Base-by-base conservation (phyloP, 805 yeast species). In the Scheffersomyces ergatensis region DNA sequence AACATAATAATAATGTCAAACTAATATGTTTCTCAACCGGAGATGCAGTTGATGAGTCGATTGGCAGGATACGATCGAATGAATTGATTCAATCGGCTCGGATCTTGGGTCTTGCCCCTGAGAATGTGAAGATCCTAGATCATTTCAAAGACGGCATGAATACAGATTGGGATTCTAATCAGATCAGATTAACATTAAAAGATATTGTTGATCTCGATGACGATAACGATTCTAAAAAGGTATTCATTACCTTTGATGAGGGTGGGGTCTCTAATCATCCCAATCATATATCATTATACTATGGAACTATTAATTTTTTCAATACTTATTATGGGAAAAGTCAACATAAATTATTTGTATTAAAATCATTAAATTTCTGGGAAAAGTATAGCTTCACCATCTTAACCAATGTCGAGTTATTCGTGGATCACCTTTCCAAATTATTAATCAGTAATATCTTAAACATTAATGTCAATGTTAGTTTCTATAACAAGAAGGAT, bases 231-330 rank as follows among this genome's bases (percentile, higher is more conserved):
- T 31, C 45, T 19, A 46, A 51, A 5, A 45, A 68, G 14, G 69
- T 76, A 5, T 51, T 90, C 8, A 51, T 92, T 24, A 86, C 97
- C 0, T 92, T 93, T 60, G 99, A 93, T 63, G 73, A 74, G 27
- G 37, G 54, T 16, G 99, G 99, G 1, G 85, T 93, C 3, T 89
- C 97, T 0, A 70, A 74, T 36, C 99, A 93, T 62, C 76, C 86
- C n/a, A 93, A 93, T 61, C 99, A 93, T 60, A 78, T 67, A 19
- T 74, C 90, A 1, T 60, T 87, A 36, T 72, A 67, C 56, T 53
- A 70, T 37, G 89, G 85, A 2, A 76, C 73, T 11, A 46, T 48
- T 23, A 57, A 55, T 16, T 78, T 57, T 47, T 44, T 58, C 35
- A 52, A 51, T n/a, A 31, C 44, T 5, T 41, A 48, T 29, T 43